Evolutionary conservation across 768 basidiomycete genomes (phyloP).

Genomic region (Naganishia vishniacii): DNA sequence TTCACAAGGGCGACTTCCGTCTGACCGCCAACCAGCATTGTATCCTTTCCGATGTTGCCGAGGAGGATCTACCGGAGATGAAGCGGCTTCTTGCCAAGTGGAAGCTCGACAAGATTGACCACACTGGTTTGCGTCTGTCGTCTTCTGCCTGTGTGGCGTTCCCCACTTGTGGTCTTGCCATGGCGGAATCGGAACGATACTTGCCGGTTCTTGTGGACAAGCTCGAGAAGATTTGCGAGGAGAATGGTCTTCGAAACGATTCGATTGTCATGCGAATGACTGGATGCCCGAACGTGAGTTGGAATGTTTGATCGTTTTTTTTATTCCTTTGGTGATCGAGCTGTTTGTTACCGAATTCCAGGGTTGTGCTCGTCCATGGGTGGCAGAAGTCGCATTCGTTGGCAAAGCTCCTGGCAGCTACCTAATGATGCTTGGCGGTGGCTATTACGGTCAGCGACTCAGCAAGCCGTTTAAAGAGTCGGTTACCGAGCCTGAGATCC

Average conservation of each 20-base stretch:
- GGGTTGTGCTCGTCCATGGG: slow-evolving; percentile 86
- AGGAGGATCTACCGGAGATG: slow-evolving; percentile 68
- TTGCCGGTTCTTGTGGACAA: slow-evolving; percentile 84
- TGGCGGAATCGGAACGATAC: slow-evolving; percentile 82
- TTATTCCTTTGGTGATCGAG: background rate
- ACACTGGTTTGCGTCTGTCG: slow-evolving; percentile 72
- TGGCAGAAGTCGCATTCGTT: slow-evolving; percentile 92
- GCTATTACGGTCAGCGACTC: slow-evolving; percentile 85
- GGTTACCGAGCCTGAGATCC: slow-evolving; percentile 83
- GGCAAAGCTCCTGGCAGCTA: slow-evolving; percentile 93
- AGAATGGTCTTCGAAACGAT: slow-evolving; percentile 85
- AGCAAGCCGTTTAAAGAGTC: slow-evolving; percentile 83
- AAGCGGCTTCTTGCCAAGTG: slow-evolving; percentile 74
- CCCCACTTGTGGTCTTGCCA: slow-evolving; percentile 77
- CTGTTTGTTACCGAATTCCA: background rate
- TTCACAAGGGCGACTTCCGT: slow-evolving; percentile 90
- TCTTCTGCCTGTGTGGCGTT: slow-evolving; percentile 96
- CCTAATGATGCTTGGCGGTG: slow-evolving; percentile 90
- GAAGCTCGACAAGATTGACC: slow-evolving; percentile 79
- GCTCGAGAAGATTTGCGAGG: slow-evolving; percentile 89
- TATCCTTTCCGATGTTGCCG: slow-evolving; percentile 72
- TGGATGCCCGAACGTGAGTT: slow-evolving; percentile 60
- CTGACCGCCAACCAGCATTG: slow-evolving; percentile 94
- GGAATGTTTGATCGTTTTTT: too few species aligned
- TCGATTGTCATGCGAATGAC: slow-evolving; percentile 99